These are phyloP conservation scores for Xylogone sp. DNA, from an alignment of 2,329 filamentous ascomycete species.

Conservation along the genomic window DNA sequence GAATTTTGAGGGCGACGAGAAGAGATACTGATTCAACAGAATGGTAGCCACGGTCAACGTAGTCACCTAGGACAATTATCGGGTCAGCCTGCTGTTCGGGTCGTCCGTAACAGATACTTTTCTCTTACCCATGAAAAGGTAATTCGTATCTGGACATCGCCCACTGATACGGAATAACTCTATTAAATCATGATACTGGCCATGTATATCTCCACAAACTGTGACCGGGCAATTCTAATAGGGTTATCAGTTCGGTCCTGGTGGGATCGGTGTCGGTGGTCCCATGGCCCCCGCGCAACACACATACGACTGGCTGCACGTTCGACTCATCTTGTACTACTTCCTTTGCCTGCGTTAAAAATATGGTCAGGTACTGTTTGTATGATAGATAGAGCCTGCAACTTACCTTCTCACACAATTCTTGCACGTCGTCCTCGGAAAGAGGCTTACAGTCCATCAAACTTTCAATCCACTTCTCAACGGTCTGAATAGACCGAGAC, in stretches of 20 bases:
- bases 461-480: slow-evolving; percentile 98
- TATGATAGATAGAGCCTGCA: slow-evolving; percentile 15
- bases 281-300: no score
- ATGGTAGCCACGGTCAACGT: slow-evolving; percentile 98
- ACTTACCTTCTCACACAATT: slow-evolving; percentile 93
- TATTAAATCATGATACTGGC: slow-evolving; percentile 98
- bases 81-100: slow-evolving; percentile 12
- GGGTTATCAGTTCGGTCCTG: slow-evolving; percentile 18
- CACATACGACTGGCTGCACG: slow-evolving; percentile 91
- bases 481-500: no score
- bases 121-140: slow-evolving; percentile 93
- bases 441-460: slow-evolving; percentile 99
- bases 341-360: slow-evolving; percentile 72
- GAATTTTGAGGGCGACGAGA: slow-evolving; percentile 93
- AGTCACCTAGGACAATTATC: slow-evolving; percentile 66
- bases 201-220: slow-evolving; percentile 98
- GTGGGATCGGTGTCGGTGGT: no score
- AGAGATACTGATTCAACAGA: slow-evolving; percentile 97
- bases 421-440: slow-evolving; percentile 88
- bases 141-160: slow-evolving; percentile 97
- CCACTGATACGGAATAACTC: slow-evolving; percentile 99
- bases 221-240: slow-evolving; percentile 91
- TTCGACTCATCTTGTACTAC: slow-evolving; percentile 97
- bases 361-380: slow-evolving; percentile 12
- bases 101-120: background rate